These are phyloP conservation scores for Phialophora tarda DNA, from an alignment of 2,329 filamentous ascomycete genomes.

Conservation along the genomic window DNA sequence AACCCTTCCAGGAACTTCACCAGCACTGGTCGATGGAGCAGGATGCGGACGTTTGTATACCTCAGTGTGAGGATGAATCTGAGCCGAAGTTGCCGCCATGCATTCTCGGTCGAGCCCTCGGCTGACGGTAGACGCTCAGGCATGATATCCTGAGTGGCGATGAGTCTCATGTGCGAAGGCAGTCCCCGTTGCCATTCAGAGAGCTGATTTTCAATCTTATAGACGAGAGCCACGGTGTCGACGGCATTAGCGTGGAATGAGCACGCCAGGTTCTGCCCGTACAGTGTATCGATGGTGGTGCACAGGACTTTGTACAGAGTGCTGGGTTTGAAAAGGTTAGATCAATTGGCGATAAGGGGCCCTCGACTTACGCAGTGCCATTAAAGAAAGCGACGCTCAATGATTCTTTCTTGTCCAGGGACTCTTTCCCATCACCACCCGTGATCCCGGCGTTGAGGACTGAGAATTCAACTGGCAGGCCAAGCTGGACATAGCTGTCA, in stretches of 20 bases:
- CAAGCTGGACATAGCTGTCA: conserved; percentile 51
- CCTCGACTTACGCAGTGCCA: conserved; percentile 30
- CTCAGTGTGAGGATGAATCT: conserved; percentile 48
- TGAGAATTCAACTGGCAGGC: conserved; percentile 42
- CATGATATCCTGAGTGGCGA: conserved; percentile 35
- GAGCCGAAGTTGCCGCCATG: conserved; percentile 41
- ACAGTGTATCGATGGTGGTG: conserved; percentile 46
- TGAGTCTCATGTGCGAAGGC: conserved; percentile 16
- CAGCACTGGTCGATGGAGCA: conserved; percentile 51
- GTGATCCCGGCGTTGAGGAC: conserved; percentile 1
- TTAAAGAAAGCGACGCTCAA: conserved; percentile 16
- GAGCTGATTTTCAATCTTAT: conserved; percentile 23
- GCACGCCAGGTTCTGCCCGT: conserved; percentile 22
- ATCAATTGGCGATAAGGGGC: background rate
- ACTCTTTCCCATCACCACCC: conserved; percentile 11
- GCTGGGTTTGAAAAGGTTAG: conserved; percentile 25
- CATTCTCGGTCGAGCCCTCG: conserved; percentile 45
- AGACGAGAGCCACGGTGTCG: conserved; percentile 17
- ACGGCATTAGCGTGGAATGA: conserved; percentile 5
- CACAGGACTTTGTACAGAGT: conserved; percentile 44
- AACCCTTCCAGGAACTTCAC: conserved; percentile 46
- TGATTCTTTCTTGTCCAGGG: conserved; percentile 7
- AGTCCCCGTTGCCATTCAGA: conserved; percentile 14
- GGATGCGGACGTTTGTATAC: conserved; percentile 51
- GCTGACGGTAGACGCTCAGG: conserved; percentile 28